Conservation (phyloP, 768 basidiomycete species). For the Mycena pura region DNA sequence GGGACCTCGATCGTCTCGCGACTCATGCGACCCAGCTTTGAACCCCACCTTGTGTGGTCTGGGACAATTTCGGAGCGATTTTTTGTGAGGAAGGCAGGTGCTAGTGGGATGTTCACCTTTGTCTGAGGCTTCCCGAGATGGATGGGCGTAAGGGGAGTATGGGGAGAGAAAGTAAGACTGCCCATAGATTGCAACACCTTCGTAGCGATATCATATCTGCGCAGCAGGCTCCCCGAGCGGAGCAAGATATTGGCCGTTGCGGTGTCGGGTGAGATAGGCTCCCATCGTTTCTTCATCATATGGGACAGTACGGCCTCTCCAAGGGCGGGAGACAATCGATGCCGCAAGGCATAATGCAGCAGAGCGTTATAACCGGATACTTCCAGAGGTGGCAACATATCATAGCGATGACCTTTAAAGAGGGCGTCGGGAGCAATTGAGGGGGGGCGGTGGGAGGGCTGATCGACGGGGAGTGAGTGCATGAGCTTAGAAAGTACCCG, state of each 20-base stretch:
- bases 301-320: conserved; percentile 59
- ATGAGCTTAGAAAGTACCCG: conserved; percentile 51
- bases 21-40: background rate
- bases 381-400: conserved; percentile 42
- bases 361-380: conserved; percentile 63
- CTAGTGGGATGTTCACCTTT: background rate
- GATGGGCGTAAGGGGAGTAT: conserved; percentile 2
- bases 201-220: conserved; percentile 49
- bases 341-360: conserved; percentile 68
- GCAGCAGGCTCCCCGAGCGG: conserved; percentile 59
- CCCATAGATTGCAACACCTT: conserved; percentile 43
- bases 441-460: conserved; percentile 29
- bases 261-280: conserved; percentile 50
- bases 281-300: conserved; percentile 53
- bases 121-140: conserved; percentile 1
- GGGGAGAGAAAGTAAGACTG: background rate
- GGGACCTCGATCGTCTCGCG: conserved; percentile 14
- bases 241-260: conserved; percentile 66
- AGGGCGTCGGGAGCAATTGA: conserved; percentile 23
- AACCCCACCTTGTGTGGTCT: background rate
- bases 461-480: conserved; percentile 35
- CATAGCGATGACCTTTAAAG: conserved; percentile 10
- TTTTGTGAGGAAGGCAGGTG: background rate
- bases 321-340: conserved; percentile 57
- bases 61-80: background rate